These are phyloP conservation scores for Schwanniomyces yamadae DNA, from an alignment of 805 yeast genomes.

Conservation along the genomic window DNA sequence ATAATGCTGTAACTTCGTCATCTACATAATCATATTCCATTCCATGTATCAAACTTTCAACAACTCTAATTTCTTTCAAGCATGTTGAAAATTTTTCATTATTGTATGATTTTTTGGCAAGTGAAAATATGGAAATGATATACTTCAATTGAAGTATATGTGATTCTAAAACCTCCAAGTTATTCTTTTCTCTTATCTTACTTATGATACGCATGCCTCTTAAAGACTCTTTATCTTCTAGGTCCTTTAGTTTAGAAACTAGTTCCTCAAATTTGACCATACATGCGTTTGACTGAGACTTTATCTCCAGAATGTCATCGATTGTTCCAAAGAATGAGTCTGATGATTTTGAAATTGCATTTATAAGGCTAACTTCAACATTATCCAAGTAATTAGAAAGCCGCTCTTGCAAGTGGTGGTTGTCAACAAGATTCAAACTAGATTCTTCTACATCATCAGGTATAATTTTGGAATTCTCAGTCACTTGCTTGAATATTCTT, in stretches of 20 bases:
- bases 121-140: slow-evolving; percentile 24
- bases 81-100: slow-evolving; percentile 52
- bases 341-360: slow-evolving; percentile 82
- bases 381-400: slow-evolving; percentile 80
- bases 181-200: slow-evolving; percentile 51
- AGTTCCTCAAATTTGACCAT: slow-evolving; percentile 47
- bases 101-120: slow-evolving; percentile 42
- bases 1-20: slow-evolving; percentile 14
- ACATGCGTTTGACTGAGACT: slow-evolving; percentile 52
- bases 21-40: slow-evolving; percentile 12
- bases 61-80: slow-evolving; percentile 54
- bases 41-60: slow-evolving; percentile 53
- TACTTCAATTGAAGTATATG: slow-evolving; percentile 53
- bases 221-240: slow-evolving; percentile 51
- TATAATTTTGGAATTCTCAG: slow-evolving; percentile 54
- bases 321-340: slow-evolving; percentile 82
- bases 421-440: slow-evolving; percentile 42
- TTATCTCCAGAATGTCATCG: slow-evolving; percentile 69
- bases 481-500: slow-evolving; percentile 71
- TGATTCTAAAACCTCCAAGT: slow-evolving; percentile 63
- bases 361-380: slow-evolving; percentile 76
- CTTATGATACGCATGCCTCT: slow-evolving; percentile 52
- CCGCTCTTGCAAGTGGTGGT: slow-evolving; percentile 67
- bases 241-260: slow-evolving; percentile 39
- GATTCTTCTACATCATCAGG: slow-evolving; percentile 24